Percentiles rank a stretch among this genome's conserved stretches.
Evolutionary conservation across 208 protist species (phyloP).

Genomic region (Leishmania major): DNA sequence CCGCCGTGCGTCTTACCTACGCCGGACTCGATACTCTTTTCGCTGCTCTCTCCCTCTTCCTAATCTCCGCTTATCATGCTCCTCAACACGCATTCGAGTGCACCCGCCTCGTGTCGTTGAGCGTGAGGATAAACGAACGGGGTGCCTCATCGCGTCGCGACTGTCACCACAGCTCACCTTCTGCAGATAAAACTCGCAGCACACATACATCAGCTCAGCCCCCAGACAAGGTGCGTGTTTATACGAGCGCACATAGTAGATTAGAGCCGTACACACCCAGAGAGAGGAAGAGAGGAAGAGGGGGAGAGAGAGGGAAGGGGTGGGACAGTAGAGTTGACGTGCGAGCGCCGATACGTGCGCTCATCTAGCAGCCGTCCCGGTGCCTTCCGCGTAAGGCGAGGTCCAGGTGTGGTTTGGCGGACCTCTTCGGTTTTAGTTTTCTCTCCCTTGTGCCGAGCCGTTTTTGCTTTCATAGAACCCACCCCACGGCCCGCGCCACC

Average conservation of each 20-base stretch:
- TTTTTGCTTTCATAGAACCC: background rate
- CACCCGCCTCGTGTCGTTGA: background rate
- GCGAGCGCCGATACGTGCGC: background rate
- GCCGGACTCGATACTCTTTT: background rate
- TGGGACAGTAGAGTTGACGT: background rate
- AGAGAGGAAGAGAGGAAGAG: background rate
- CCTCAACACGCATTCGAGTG: background rate
- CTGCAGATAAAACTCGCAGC: background rate
- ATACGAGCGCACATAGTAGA: background rate
- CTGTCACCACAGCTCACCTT: background rate
- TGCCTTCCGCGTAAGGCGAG: background rate
- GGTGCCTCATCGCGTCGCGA: too few relatives aligned
- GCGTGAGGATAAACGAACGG: background rate
- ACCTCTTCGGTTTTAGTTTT: background rate
- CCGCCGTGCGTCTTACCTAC: background rate
- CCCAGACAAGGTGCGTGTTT: background rate
- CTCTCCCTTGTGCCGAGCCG: background rate
- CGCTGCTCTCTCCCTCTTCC: background rate
- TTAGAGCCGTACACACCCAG: background rate
- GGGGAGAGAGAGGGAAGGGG: background rate
- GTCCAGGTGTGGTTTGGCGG: background rate
- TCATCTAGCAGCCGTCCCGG: too few relatives aligned
- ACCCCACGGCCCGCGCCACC: background rate
- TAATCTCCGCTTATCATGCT: background rate
- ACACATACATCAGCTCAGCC: background rate